Percentiles rank a stretch among this genome's conserved stretches.
phyloP scores from a whole-genome alignment of 257 asterid genomes.

The Cinchona pubescens region DNA sequence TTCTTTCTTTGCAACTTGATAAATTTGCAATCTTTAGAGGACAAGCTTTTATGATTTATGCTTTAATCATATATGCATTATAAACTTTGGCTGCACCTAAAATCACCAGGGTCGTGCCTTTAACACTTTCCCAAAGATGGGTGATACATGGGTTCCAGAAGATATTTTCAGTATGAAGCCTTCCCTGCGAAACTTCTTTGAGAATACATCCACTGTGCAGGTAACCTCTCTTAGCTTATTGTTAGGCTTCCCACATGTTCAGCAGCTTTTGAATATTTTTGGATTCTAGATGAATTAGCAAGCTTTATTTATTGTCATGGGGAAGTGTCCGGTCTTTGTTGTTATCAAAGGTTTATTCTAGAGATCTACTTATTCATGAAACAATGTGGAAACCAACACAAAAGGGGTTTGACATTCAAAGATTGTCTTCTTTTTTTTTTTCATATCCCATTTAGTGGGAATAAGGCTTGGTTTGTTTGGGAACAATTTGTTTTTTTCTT shows the following conservation, averaged over 20 bases:
- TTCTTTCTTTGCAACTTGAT: conserved; percentile 11
- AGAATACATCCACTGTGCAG: conserved; percentile 89
- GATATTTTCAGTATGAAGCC: conserved; percentile 72
- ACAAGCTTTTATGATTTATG: background rate
- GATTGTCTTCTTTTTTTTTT: too few relatives aligned
- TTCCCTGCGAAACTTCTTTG: conserved; percentile 76
- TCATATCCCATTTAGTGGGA: too few relatives aligned
- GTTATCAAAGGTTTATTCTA: background rate
- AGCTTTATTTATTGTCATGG: background rate
- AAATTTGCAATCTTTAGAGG: background rate
- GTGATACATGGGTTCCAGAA: conserved; percentile 86
- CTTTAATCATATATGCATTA: background rate
- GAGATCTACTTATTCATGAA: background rate
- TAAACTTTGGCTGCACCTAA: conserved; percentile 16
- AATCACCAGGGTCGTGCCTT: conserved; percentile 80
- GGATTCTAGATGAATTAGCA: background rate
- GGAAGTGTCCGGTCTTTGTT: too few relatives aligned
- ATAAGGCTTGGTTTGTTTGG: too few relatives aligned
- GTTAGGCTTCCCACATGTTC: background rate
- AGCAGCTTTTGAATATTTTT: background rate
- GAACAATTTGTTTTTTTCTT: too few relatives aligned
- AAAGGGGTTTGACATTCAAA: background rate
- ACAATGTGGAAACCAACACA: background rate
- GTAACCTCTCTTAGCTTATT: conserved; percentile 29
- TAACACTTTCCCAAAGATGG: conserved; percentile 96